Base-by-base conservation (phyloP, 2,329 filamentous ascomycete genomes). In the Botrytis elliptica region DNA sequence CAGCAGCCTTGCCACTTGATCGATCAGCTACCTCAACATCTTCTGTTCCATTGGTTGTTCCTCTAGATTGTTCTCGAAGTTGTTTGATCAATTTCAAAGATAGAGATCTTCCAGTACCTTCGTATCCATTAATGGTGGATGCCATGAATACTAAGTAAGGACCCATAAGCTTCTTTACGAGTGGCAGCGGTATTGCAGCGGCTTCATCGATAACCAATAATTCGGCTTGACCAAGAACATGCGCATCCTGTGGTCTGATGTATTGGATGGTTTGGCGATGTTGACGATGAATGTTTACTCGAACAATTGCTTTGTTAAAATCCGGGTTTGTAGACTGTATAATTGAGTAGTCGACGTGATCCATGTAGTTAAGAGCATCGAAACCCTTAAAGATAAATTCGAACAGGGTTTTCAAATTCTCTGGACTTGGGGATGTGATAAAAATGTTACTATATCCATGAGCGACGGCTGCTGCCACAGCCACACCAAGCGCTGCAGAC, bases 401-500 rank as follows among this genome's bases (percentile, higher is more conserved):
- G 81, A 99, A 99, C 12, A 99, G 86, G 0, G 96, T 99, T 85
- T 98, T 99, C 87, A 99, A 87, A 84, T 99, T 99, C 84, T 99
- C 97, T 0, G 96, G 96, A 75, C 94, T 98, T 0, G 95, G 95
- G 1, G 95, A 98, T 1, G 96, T 99, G 81, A 99, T 97, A 84
- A 99, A 99, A 79, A 99, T 97, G 83, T 99, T 99, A 85, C 94
- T 97, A 84, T 99, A 99, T 40, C 96, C 96, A 81, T 98, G 93
- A 1, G 96, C 95, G 63, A 99, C 89, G 1, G 97, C 97, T 4
- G 96, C 94, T 5, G 96, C 96, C 62, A 99, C 92, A 4, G 96
- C 94, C 70, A 99, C 91, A 84, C 96, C 96, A 79, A 99, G 88
- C 40, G 96, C 96, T 29, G 96, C 97, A 33, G 96, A 99, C 84